Conservation (phyloP, 2,329 filamentous ascomycete genomes). For the Scleromitrula shiraiana region DNA sequence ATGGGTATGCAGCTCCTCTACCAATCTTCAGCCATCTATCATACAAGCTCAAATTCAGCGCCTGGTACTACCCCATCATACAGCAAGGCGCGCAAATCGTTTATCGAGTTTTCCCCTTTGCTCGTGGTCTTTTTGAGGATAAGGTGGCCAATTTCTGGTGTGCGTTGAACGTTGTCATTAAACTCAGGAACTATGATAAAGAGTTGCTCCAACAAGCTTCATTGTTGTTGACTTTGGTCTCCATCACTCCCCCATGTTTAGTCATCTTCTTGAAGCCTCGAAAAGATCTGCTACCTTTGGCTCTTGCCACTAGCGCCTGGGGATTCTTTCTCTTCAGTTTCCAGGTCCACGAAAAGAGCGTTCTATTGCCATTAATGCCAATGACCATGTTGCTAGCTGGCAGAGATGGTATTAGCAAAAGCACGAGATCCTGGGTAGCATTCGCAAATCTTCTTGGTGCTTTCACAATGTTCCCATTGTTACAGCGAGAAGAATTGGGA, state of each 20-base stretch:
- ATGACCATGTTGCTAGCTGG: slow-evolving; percentile 84
- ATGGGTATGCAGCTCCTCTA: slow-evolving; percentile 52
- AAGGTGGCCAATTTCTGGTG: slow-evolving; percentile 99
- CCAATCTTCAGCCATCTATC: slow-evolving; percentile 53
- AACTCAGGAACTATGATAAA: slow-evolving; percentile 67
- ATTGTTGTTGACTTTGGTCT: slow-evolving; percentile 62
- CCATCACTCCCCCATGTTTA: slow-evolving; percentile 71
- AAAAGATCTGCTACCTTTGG: slow-evolving; percentile 68
- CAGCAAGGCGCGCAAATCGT: slow-evolving; percentile 77
- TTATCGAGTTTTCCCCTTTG: slow-evolving; percentile 92
- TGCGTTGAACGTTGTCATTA: slow-evolving; percentile 79
- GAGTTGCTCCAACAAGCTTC: slow-evolving; percentile 68
- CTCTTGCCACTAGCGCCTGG: slow-evolving; percentile 81
- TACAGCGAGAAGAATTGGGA: slow-evolving; percentile 74
- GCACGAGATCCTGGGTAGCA: slow-evolving; percentile 83
- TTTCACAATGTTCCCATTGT: slow-evolving; percentile 91
- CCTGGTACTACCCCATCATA: slow-evolving; percentile 65
- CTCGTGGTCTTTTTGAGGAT: slow-evolving; percentile 93
- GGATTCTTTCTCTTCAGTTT: slow-evolving; percentile 97
- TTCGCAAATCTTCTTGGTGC: slow-evolving; percentile 84
- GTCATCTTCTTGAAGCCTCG: slow-evolving; percentile 73
- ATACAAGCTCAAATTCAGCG: slow-evolving; percentile 51
- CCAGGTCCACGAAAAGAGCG: slow-evolving; percentile 97
- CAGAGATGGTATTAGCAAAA: slow-evolving; percentile 66
- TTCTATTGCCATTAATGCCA: slow-evolving; percentile 82